Percentiles rank a stretch among this genome's conserved stretches.
These are phyloP conservation scores for Saposhnikovia divaricata DNA, from an alignment of 129 eudicot genomes.

Conservation along the genomic window DNA sequence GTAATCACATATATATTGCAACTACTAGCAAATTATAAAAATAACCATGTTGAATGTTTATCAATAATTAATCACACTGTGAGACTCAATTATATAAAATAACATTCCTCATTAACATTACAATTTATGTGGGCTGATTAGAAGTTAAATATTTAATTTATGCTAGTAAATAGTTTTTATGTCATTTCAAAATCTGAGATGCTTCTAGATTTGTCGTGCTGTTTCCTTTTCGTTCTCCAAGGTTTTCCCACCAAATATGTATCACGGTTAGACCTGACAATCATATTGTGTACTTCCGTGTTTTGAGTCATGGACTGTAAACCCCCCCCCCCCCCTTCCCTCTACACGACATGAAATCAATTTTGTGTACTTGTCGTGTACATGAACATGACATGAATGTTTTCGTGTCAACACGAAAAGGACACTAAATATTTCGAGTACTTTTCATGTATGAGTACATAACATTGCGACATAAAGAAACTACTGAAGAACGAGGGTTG, in stretches of 20 bases:
- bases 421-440: neutral
- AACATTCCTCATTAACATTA: too few relatives aligned
- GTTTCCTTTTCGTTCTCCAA: neutral
- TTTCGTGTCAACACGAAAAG: neutral
- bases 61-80: too few relatives aligned
- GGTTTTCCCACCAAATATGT: neutral
- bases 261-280: neutral
- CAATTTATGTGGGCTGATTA: too few relatives aligned
- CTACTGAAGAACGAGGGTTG: neutral
- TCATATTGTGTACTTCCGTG: neutral
- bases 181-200: too few relatives aligned
- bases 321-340: neutral
- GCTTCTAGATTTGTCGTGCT: neutral
- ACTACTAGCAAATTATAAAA: too few relatives aligned
- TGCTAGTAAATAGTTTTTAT: too few relatives aligned
- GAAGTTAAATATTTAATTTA: too few relatives aligned
- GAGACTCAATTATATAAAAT: too few relatives aligned
- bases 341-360: neutral
- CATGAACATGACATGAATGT: neutral
- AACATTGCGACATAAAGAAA: neutral
- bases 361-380: neutral
- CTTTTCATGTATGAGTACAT: neutral
- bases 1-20: too few relatives aligned
- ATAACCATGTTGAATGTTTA: too few relatives aligned
- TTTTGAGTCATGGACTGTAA: neutral